Base-by-base conservation (phyloP, 352 stramenopile species). In the Pilasporangium apinafurcum region DNA sequence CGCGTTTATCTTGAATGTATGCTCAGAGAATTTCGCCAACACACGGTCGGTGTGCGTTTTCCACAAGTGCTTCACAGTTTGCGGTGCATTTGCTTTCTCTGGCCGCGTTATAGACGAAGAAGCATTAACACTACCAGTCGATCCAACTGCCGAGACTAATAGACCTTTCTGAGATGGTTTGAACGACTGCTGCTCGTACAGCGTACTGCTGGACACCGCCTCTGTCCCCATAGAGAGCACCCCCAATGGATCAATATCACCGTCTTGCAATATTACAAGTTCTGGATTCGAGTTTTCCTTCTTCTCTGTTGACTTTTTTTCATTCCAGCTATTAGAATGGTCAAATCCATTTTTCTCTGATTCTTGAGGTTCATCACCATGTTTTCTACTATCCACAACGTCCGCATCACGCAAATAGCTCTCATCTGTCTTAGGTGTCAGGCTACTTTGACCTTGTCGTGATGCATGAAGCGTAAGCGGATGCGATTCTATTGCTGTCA, bases 1-100 rank as follows among this genome's bases (percentile, higher is more conserved):
- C 54, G 74, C 70, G 58, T 89, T 83, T 50, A 90, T 87, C 37
- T 74, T 74, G 51, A 87, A 90, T 27, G 63, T 86, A 33, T 85
- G 53, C 20, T 76, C 62, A 16, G 64, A 63, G 22, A 75, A 85
- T 37, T 83, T 80, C 21, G 70, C 62, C 44, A 92, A 35, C 6
- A 90, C 44, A 8, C 67, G 55, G 34, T 92, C 70, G 12, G 77
- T 90, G 44, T 89, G 74, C 22, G 59, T 45, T 16, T 68, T 83
- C 77, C 80, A 92, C 45, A 62, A 56, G 45, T 63, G 43, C 38
- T 83, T 87, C 14, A 83, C 65, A 3, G 66, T 86, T 40, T 25
- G 36, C 20, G 36, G 44, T 18, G 18, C 24, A n/a, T 36, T 30
- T 9, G 41, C 43, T 26, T 49, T 43, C 13, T 16, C 9, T 2